Conservation (phyloP, 495 filamentous ascomycete species). For the Annulohypoxylon moriforme region DNA sequence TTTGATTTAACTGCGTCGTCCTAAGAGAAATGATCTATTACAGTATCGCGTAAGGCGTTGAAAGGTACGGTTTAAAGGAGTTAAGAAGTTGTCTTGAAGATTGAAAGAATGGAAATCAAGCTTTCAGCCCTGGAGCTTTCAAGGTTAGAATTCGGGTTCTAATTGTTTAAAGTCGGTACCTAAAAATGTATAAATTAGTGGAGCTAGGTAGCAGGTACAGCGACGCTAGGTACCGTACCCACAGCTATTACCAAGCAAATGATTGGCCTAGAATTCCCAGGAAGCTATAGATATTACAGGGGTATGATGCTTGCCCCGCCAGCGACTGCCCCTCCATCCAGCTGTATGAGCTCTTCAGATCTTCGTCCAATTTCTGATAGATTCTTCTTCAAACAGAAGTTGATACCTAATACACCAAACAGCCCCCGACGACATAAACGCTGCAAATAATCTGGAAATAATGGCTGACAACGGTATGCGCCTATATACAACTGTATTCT, state of each 20-base stretch:
- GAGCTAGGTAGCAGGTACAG: not conserved
- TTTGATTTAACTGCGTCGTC: slow-evolving; percentile 22
- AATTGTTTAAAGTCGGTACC: not conserved
- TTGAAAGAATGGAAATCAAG: not conserved
- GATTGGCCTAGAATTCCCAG: slow-evolving; percentile 11
- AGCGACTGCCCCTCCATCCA: slow-evolving; percentile 39
- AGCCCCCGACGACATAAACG: not conserved
- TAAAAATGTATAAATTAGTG: not conserved
- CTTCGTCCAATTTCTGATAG: slow-evolving; percentile 4
- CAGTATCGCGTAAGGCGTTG: not conserved
- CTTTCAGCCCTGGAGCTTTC: not conserved
- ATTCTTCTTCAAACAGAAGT: slow-evolving; percentile 16
- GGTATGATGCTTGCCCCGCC: slow-evolving; percentile 23
- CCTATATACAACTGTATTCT: not conserved
- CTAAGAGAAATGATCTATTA: not conserved
- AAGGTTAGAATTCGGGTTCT: not conserved
- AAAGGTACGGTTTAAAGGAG: not conserved
- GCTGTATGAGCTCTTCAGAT: slow-evolving; percentile 20
- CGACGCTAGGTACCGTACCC: not conserved
- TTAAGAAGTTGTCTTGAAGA: not conserved
- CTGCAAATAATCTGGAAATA: not conserved
- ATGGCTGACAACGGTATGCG: slow-evolving; percentile 40
- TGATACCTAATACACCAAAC: slow-evolving; percentile 9
- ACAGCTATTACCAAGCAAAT: not conserved
- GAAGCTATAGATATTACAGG: slow-evolving; percentile 7